Evolutionary conservation across 2,329 filamentous ascomycete genomes (phyloP), one percentile per base, ranked within the genome.

Genomic region (Ceratocystis lukuohia): DNA sequence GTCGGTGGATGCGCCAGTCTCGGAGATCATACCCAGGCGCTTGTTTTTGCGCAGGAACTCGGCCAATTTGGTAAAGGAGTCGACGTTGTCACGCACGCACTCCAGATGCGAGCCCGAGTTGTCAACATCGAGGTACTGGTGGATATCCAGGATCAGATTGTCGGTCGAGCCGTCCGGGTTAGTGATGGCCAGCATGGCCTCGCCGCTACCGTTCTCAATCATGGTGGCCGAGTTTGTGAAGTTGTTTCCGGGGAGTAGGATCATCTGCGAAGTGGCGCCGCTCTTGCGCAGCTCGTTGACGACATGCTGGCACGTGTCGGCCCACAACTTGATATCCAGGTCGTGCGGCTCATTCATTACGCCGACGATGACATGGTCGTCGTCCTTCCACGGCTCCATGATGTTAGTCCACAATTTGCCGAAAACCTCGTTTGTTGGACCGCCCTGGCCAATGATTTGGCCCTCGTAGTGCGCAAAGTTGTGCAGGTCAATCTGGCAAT

Each of bases 291-390:
- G 88, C 2, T 84, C 86, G 0, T 80, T 84, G 1, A 89, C 86
- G 17, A 78, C 84, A 12, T 77, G 78, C 71, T 88, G 86, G 68
- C 83, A 81, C 0, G 82, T 84, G 3, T 77, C 72, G 0, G 82
- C 84, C 86, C 86, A 88, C 1, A 75, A 73, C 30, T 71, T 73
- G 69, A 86, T 77, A 70, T 84, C 79, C 66, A 82, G 73, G 64
- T 84, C 81, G 72, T 87, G 84, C 5, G 86, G 85, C 74, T 86
- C 86, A 74, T 88, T 89, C 85, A 88, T 88, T 57, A 88, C 72
- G 15, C 84, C 85, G 69, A 88, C 86, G 2, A 82, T 77, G 30
- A 88, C 74, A 68, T 80, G 83, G 46, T 77, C 72, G 62, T 83
- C 74, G 5, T 71, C 71, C 25, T 77, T 79, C 73, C 88, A 88